Evolutionary conservation across 139 green algal genomes (phyloP), one percentile per base, ranked within the genome.

Genomic region (Chlorella sp.): DNA sequence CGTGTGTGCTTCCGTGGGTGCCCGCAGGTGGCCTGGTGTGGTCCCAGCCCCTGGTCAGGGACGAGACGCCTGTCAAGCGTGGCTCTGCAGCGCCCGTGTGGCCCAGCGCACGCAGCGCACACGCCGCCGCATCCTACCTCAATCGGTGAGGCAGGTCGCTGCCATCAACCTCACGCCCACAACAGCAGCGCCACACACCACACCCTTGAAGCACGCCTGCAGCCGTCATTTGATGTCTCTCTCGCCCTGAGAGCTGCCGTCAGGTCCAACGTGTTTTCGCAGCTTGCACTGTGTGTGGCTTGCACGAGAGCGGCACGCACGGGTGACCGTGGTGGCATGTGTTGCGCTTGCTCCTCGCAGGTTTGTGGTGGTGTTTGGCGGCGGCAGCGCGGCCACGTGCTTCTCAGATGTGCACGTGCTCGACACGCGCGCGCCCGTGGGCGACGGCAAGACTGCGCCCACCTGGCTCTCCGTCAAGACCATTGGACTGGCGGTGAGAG

Each of bases 371-470:
- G 24, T 85, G 24, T 86, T 88, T 72, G 83, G 80, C 79, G 94
- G 94, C 31, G 94, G 94, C 74, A 91, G 83, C 17, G 79, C 96
- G 35, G 89, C 91, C 6, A 87, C 81, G 36, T 98, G 94, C 89
- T 96, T 88, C 86, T 87, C 90, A 35, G 91, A 97, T 82, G 14
- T 96, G 59, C 74, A 85, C 34, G 49, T 93, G 34, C 80, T 98
- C 42, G 94, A 98, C 86, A 92, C 89, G 0, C 62, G 90, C 2
- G 90, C 78, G 10, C 10, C 17, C 42, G 10, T 55, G 10, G 10
- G 10, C 17, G 42, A 17, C 42, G 42, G 42, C 24, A 4, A 30
- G 22, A 29, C 20, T 20, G 20, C 14, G 22, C 22, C 55, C 55
- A 20, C 55, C 24, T 64, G 55, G 55, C 17, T 64, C 22, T 31